Percentiles rank a stretch among this genome's conserved stretches.
Evolutionary conservation across 352 stramenopile genomes (phyloP).

Genomic region (Globisporangium solare): DNA sequence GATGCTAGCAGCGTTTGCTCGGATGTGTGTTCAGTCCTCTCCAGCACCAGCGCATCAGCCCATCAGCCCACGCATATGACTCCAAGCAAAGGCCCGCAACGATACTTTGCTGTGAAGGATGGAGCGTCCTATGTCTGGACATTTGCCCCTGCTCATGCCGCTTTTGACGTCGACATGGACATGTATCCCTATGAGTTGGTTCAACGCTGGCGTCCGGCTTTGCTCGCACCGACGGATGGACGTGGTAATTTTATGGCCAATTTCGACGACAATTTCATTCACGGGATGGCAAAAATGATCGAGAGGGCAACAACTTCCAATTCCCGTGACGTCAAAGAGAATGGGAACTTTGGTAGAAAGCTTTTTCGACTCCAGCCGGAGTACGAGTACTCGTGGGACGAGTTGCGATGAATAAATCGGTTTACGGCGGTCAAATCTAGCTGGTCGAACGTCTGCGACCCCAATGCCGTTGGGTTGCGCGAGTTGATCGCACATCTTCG

Average conservation of each 20-base stretch:
- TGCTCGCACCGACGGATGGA: not conserved
- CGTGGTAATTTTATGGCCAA: not conserved
- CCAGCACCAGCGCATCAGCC: not conserved
- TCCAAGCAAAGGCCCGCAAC: not conserved
- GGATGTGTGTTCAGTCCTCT: not conserved
- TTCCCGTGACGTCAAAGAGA: not conserved
- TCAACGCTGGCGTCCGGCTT: not conserved
- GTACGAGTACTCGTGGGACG: not conserved
- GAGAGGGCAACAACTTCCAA: not conserved
- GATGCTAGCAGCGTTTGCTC: not conserved
- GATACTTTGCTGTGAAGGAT: slow-evolving; percentile 1
- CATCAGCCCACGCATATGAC: too few species aligned
- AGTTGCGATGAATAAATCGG: not conserved
- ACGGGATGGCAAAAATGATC: not conserved
- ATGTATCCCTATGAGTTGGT: slow-evolving; percentile 1
- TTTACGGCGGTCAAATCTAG: slow-evolving; percentile 4
- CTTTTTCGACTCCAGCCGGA: not conserved
- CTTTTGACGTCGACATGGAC: not conserved
- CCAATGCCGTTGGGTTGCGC: not conserved
- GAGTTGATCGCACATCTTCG: slow-evolving; percentile 1
- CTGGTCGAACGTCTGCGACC: slow-evolving; percentile 8
- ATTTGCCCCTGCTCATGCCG: not conserved
- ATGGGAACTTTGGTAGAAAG: slow-evolving; percentile 4
- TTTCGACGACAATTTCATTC: slow-evolving; percentile 2
- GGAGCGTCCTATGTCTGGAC: not conserved